These are phyloP conservation scores for Flaveria linearis DNA, from an alignment of 129 eudicot species.

Conservation along the genomic window DNA sequence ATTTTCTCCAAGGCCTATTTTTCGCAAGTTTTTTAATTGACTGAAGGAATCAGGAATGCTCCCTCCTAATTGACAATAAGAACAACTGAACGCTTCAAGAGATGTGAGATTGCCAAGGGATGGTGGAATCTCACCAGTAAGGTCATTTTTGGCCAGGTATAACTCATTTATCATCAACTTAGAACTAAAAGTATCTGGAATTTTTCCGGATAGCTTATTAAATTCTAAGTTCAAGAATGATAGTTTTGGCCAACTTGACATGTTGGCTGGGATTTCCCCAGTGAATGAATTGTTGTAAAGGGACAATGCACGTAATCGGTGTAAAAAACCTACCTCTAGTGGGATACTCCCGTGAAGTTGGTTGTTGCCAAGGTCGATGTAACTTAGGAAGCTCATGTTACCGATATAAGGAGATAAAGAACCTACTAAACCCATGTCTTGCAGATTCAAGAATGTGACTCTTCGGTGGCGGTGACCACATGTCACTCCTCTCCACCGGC, in stretches of 20 bases:
- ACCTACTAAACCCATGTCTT: conserved; percentile 1
- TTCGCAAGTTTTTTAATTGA: neutral
- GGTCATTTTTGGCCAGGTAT: neutral
- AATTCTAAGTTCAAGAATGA: neutral
- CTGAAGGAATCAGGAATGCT: conserved; percentile 34
- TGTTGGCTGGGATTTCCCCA: conserved; percentile 27
- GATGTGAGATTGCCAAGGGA: conserved; percentile 30
- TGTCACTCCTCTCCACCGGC: conserved; percentile 26
- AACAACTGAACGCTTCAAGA: neutral
- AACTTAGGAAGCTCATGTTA: conserved; percentile 26
- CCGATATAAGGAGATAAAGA: conserved; percentile 36
- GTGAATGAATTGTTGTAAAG: conserved; percentile 5
- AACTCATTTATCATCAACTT: neutral
- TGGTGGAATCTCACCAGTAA: conserved; percentile 23
- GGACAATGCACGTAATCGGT: conserved; percentile 2
- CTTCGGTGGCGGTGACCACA: conserved; percentile 12
- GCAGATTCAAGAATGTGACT: conserved; percentile 16
- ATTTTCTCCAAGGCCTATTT: neutral
- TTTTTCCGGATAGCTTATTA: conserved; percentile 23
- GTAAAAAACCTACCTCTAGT: conserved; percentile 7
- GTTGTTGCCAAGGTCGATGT: neutral
- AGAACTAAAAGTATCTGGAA: conserved; percentile 16
- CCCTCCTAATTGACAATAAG: conserved; percentile 9
- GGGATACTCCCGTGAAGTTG: conserved; percentile 29
- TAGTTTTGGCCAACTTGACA: conserved; percentile 27